Conservation (phyloP, 1,139 yeast species). For the Spathaspora sp. region DNA sequence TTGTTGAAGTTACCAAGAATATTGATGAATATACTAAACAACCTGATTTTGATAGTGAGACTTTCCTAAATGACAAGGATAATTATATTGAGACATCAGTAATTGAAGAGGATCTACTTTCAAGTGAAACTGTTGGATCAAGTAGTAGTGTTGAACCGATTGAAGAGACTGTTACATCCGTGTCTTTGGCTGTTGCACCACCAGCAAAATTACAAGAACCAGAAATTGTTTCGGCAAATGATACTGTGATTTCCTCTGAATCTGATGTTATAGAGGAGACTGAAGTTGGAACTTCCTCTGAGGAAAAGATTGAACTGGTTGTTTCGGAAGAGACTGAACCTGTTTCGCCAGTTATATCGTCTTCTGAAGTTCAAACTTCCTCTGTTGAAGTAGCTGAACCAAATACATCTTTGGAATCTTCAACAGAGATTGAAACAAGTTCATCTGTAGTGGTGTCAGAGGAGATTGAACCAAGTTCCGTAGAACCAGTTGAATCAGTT, state of each 20-base stretch:
- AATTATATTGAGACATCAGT: conserved; percentile 16
- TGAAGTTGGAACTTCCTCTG: background rate
- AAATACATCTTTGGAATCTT: too few species aligned
- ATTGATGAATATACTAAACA: conserved; percentile 17
- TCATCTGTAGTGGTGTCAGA: background rate
- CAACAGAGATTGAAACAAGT: background rate
- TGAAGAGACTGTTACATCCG: background rate
- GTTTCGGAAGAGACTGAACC: background rate
- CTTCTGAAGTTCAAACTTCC: background rate
- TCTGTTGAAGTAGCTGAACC: background rate
- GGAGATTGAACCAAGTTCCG: background rate
- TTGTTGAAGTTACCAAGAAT: conserved; percentile 21
- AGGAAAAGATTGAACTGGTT: background rate
- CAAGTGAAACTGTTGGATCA: background rate
- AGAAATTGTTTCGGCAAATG: conserved; percentile 8
- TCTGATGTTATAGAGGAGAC: conserved; percentile 3
- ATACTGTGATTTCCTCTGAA: conserved; percentile 1
- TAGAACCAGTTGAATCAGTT: background rate
- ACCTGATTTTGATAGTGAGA: conserved; percentile 19
- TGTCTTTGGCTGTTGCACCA: conserved; percentile 3
- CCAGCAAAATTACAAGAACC: conserved; percentile 7
- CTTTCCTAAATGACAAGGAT: conserved; percentile 17
- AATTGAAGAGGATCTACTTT: conserved; percentile 3
- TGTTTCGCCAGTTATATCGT: too few species aligned
- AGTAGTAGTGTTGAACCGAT: background rate